Base-by-base conservation (phyloP, 257 asterid species). In the Marsdenia floribunda region DNA sequence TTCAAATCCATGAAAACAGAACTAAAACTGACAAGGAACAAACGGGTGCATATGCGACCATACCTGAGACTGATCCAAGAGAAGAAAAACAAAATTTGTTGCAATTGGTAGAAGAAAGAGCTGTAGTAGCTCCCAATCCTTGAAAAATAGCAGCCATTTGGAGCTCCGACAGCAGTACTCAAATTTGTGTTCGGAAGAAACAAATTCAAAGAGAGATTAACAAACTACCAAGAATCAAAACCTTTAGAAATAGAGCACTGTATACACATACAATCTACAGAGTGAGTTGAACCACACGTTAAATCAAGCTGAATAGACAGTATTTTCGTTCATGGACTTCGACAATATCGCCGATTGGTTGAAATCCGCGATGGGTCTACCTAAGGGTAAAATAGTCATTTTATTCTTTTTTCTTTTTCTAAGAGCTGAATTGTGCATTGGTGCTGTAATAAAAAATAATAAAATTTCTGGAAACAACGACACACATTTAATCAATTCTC, bases 61-160 rank as follows among this genome's bases (percentile, higher is more conserved):
- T 74, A 90, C 93, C 91, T 68, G 86, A 72, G 75, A 84, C 59
- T 19, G 85, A 82, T 82, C 81, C 81, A 76, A 70, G 82, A 66
- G 85, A 74, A 68, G 78, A 70, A 65, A 78, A 79, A 75, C 42
- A 52, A 53, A 76, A 72, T 55, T 79, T 87, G 71, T 78, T 81
- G 74, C 75, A 83, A 82, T 80, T 82, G 70, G 77, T 79, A 57
- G 90, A 73, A 29, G 88, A 83, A 75, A 84, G 75, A 47, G 88
- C 85, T 76, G 85, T 63, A 35, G 82, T 72, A 70, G 90, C 89
- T 67, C 87, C 91, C 73, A 87, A 54, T 38, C 89, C 88, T 72
- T 83, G 88, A 22, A 72, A 47, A 54, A 86, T 71, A 59, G 88
- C 77, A 80, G 91, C 87, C 87, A 83, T 83, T 78, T 66, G 84